Evolutionary conservation across 2,329 filamentous ascomycete species (phyloP).

Genomic region (Cryphonectria japonica): DNA sequence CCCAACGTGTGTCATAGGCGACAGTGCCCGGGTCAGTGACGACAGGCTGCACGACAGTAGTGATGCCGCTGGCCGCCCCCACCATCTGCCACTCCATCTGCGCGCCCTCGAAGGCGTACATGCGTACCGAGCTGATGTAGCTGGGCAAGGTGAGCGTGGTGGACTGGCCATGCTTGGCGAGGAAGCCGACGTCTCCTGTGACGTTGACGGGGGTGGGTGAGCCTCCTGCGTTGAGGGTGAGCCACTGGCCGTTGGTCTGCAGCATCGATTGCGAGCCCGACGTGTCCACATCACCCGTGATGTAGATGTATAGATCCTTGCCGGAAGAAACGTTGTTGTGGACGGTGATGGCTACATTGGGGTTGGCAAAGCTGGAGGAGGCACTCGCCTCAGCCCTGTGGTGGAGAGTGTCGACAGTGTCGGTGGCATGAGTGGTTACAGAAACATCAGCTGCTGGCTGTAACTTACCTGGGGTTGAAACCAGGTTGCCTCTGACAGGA

Average conservation of each 20-base stretch:
- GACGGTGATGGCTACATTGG: background rate
- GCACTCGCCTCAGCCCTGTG: background rate
- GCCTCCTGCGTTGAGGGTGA: background rate
- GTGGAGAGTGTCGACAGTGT: background rate
- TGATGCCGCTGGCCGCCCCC: background rate
- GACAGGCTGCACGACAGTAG: conserved; percentile 1
- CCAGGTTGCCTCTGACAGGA: background rate
- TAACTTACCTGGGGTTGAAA: background rate
- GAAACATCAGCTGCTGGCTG: background rate
- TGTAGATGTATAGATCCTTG: background rate
- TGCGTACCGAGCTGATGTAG: background rate
- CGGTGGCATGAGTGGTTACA: background rate
- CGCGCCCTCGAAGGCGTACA: conserved; percentile 3
- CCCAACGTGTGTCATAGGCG: conserved; percentile 48
- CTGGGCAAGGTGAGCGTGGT: conserved; percentile 1
- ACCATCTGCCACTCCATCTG: conserved; percentile 10
- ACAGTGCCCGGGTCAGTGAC: background rate
- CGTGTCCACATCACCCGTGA: background rate
- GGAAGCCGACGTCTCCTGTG: background rate
- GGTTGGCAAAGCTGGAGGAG: background rate
- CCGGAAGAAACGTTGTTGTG: background rate
- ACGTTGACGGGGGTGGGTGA: background rate
- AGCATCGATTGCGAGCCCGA: conserved; percentile 6
- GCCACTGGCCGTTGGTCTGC: background rate
- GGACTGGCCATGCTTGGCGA: background rate